Evolutionary conservation across 192 early-diverging fungal species (phyloP).

Genomic region (Geranomyces michiganensis): DNA sequence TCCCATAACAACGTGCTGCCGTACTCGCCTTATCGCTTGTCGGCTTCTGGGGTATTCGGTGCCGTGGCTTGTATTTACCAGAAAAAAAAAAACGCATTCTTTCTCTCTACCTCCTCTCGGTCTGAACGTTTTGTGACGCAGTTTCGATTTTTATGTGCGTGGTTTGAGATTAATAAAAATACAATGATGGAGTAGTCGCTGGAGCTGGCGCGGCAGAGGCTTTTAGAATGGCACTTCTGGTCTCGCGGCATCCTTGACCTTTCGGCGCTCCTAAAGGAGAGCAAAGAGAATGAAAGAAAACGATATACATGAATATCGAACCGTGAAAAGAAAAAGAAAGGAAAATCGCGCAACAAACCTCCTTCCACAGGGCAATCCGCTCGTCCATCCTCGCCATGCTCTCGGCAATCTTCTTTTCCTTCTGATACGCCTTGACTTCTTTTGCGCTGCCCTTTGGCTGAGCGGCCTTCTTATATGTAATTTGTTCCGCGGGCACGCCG

Average conservation of each 20-base stretch:
- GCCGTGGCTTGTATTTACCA: too few species aligned
- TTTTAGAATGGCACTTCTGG: slow-evolving; percentile 43
- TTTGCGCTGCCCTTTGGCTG: slow-evolving; percentile 40
- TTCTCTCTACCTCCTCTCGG: too few species aligned
- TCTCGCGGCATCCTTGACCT: slow-evolving; percentile 35
- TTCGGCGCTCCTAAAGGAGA: slow-evolving; percentile 45
- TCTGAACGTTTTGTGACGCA: too few species aligned
- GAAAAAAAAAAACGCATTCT: too few species aligned
- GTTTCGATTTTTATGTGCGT: neutral
- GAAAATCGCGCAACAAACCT: slow-evolving; percentile 25
- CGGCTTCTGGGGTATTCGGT: too few species aligned
- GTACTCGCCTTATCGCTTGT: too few species aligned
- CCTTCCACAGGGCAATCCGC: slow-evolving; percentile 41
- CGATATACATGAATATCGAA: neutral
- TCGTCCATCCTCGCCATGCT: slow-evolving; percentile 52
- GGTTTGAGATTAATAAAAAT: neutral
- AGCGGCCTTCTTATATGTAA: slow-evolving; percentile 10
- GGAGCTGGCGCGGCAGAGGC: neutral
- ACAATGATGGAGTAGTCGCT: neutral
- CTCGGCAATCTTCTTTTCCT: slow-evolving; percentile 45
- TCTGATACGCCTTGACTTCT: slow-evolving; percentile 39
- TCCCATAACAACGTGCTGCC: too few species aligned
- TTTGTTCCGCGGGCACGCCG: slow-evolving; percentile 29
- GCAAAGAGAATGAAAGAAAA: too few species aligned
- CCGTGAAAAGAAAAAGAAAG: neutral